Percentiles rank a stretch among this genome's conserved stretches.
Conservation (phyloP, 2,329 filamentous ascomycete genomes). For the Aspergillus sclerotialis region DNA sequence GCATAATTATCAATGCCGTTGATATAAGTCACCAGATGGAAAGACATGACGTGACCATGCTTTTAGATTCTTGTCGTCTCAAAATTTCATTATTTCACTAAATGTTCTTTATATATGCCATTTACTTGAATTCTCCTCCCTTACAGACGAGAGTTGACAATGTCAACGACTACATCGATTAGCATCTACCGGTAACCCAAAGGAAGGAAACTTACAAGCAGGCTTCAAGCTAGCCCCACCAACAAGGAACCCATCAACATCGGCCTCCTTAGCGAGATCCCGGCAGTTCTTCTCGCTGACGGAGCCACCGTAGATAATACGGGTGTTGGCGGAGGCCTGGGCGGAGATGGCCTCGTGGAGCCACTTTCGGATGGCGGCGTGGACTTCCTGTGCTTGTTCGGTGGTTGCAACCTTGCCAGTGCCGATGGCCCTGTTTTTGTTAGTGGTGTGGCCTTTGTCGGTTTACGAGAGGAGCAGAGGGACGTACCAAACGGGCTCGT, state of each 20-base stretch:
- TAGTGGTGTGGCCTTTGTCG: conserved; percentile 2
- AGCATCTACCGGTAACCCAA: conserved; percentile 5
- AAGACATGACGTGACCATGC: no score
- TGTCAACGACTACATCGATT: conserved; percentile 51
- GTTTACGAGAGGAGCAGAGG: not conserved
- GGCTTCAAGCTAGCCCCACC: conserved; percentile 96
- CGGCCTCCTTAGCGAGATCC: conserved; percentile 82
- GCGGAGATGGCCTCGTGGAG: conserved; percentile 66
- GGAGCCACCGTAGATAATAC: conserved; percentile 93
- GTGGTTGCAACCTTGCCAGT: conserved; percentile 89
- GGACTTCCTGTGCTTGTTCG: conserved; percentile 87
- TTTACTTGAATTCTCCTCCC: conserved; percentile 5
- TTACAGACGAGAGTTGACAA: conserved; percentile 58
- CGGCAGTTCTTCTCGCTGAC: conserved; percentile 98
- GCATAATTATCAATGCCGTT: no score
- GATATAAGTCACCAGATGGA: no score
- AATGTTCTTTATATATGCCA: conserved; percentile 1
- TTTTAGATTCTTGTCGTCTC: no score
- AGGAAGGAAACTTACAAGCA: conserved; percentile 58
- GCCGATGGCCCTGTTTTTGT: conserved; percentile 55
- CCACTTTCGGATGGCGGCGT: conserved; percentile 87
- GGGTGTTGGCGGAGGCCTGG: conserved; percentile 74
- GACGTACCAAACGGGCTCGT: conserved; percentile 95
- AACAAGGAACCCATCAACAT: conserved; percentile 97
- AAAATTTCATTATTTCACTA: not conserved